A percentile compares a stretch with the other conserved stretches of the same genome.
Conservation (phyloP, 2,329 filamentous ascomycete genomes). For the Chrysoporthe deuterocubensis region DNA sequence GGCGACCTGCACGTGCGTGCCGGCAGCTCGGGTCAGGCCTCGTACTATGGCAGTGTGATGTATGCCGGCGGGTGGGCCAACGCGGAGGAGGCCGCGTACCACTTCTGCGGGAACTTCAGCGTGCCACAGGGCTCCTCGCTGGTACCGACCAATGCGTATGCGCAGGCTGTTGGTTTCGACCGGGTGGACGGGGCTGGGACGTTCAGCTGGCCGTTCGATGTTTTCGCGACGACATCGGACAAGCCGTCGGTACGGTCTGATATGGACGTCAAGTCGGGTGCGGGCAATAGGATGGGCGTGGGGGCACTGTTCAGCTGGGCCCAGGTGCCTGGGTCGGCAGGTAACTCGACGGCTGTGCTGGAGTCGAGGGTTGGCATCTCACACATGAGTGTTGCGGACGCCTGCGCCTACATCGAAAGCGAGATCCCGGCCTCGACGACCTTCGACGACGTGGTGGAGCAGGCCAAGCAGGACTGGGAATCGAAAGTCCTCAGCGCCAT, state of each 20-base stretch:
- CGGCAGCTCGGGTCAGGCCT: conserved; percentile 11
- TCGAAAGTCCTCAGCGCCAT: conserved; percentile 19
- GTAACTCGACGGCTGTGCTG: conserved; percentile 11
- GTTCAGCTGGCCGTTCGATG: conserved; percentile 16
- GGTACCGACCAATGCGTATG: conserved; percentile 16
- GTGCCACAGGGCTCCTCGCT: conserved; percentile 1
- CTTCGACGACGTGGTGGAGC: conserved; percentile 20
- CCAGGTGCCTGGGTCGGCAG: background rate
- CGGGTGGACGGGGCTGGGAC: conserved; percentile 19
- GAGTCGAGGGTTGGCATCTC: conserved; percentile 18
- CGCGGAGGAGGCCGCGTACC: conserved; percentile 9
- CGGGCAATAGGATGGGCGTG: conserved; percentile 20
- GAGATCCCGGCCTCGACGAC: conserved; percentile 14
- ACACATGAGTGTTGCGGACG: conserved; percentile 15
- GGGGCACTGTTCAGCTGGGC: conserved; percentile 21
- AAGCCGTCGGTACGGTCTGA: conserved; percentile 11
- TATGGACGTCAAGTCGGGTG: conserved; percentile 11
- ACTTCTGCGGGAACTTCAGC: conserved; percentile 22
- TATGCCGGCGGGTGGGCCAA: conserved; percentile 21
- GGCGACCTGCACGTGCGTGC: conserved; percentile 18
- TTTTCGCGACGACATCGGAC: conserved; percentile 5
- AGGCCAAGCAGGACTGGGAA: conserved; percentile 18
- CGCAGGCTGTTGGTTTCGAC: conserved; percentile 8
- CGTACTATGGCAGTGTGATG: conserved; percentile 21
- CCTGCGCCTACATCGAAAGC: conserved; percentile 15